phyloP scores from a whole-genome alignment of 495 filamentous ascomycete species.

The Talaromyces wortmannii region DNA sequence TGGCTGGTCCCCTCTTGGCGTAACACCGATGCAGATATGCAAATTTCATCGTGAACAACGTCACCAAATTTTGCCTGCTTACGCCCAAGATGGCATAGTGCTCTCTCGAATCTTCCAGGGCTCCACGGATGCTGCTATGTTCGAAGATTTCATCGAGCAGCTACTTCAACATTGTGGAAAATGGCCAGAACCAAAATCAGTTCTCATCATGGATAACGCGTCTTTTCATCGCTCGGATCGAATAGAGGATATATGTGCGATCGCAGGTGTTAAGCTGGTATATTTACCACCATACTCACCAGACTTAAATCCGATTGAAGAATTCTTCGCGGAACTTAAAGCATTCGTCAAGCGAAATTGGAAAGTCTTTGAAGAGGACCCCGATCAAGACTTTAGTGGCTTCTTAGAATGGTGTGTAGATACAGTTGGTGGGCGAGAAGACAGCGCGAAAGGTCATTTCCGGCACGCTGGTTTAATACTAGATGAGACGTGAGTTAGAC shows the following conservation, averaged over 20 bases:
- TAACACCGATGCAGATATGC: constrained; percentile 19
- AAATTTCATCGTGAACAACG: constrained; percentile 16
- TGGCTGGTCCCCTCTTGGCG: constrained; percentile 16
- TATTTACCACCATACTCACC: constrained; percentile 8
- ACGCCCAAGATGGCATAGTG: constrained; percentile 21
- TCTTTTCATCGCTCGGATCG: constrained; percentile 15
- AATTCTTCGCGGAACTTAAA: constrained; percentile 7
- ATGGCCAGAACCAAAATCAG: constrained; percentile 22
- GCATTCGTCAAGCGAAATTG: constrained; percentile 4
- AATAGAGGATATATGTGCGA: constrained; percentile 22
- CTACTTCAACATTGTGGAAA: constrained; percentile 18
- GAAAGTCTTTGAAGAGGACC: constrained; percentile 1
- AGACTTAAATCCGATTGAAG: constrained; percentile 9
- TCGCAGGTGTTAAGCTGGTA: constrained; percentile 20
- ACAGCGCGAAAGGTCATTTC: constrained; percentile 1
- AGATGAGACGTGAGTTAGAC: no score
- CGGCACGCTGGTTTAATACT: neutral
- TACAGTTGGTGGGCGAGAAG: neutral
- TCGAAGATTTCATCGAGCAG: constrained; percentile 28
- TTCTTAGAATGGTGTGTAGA: constrained; percentile 3
- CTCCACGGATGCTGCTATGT: constrained; percentile 22
- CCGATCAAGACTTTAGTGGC: neutral
- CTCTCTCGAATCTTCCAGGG: constrained; percentile 27
- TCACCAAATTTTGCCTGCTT: constrained; percentile 26
- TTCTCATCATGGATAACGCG: neutral